phyloP scores from a whole-genome alignment of 192 early-diverging fungal species.

The Coemansia sp. region DNA sequence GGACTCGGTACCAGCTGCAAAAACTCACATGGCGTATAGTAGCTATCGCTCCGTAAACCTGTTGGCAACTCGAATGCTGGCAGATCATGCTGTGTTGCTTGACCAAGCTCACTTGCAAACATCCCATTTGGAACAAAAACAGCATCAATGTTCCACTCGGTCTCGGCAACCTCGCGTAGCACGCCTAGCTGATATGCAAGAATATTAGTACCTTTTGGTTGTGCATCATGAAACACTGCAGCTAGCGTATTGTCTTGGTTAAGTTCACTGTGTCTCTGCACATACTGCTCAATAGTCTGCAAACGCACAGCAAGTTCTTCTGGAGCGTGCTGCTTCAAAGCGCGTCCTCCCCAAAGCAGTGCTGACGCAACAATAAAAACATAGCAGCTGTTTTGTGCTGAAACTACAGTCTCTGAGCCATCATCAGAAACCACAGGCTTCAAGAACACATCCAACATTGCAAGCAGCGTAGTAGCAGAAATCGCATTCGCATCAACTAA shows the following conservation, averaged over 20 bases:
- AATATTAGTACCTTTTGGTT: slow-evolving; percentile 25
- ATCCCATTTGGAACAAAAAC: slow-evolving; percentile 36
- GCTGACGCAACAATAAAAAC: slow-evolving; percentile 73
- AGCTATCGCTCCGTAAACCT: slow-evolving; percentile 12
- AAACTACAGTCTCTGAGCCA: slow-evolving; percentile 3
- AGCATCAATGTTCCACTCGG: slow-evolving; percentile 42
- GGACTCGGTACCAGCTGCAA: slow-evolving; percentile 48
- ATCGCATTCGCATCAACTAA: slow-evolving; percentile 79
- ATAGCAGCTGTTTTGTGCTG: slow-evolving; percentile 61
- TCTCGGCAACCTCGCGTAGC: slow-evolving; percentile 26
- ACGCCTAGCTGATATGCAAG: slow-evolving; percentile 36
- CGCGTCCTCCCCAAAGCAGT: slow-evolving; percentile 71
- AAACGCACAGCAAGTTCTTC: slow-evolving; percentile 33
- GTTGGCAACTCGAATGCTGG: slow-evolving; percentile 37
- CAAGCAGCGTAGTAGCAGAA: slow-evolving; percentile 60
- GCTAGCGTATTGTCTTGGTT: slow-evolving; percentile 23
- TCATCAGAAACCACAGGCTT: slow-evolving; percentile 36
- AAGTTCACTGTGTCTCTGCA: slow-evolving; percentile 12
- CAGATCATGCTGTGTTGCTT: slow-evolving; percentile 44
- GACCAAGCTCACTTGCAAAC: slow-evolving; percentile 39
- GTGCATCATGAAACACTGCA: slow-evolving; percentile 37
- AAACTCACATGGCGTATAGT: slow-evolving; percentile 34
- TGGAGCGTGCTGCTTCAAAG: slow-evolving; percentile 21
- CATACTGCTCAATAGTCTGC: slow-evolving; percentile 26
- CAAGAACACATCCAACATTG: slow-evolving; percentile 66